Base-by-base conservation (phyloP, 257 asterid genomes). In the Solanum chilense region DNA sequence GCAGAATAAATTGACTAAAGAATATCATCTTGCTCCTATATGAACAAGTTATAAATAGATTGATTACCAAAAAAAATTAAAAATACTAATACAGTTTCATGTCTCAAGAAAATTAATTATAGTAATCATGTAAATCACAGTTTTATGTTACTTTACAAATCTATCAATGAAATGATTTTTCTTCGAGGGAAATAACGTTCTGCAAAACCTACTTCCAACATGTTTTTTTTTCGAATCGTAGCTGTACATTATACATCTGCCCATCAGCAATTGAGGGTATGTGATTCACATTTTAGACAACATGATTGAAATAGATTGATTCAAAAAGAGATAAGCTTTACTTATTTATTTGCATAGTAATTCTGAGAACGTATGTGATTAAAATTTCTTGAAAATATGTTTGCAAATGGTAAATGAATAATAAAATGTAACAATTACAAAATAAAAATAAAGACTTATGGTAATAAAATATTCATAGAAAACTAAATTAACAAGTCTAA, bases 1-100 rank as follows among this genome's bases (percentile, higher is more conserved):
- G 90, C 82, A 89, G 29, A 87, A 89, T 31, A 89, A 89, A 81
- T 76, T 84, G 37, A 71, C 86, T 15, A 84, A 80, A 71, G 82
- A 87, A 44, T 90, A 86, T 60, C 87, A 85, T 49, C 75, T 88
- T 81, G 87, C 88, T 80, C 90, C 87, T 81, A 83, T 83, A 85
- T 90, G 85, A 77, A 80, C 82, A 60, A 10, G 12, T 52, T 21
- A 39, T 33, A 75, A 74, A 75, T 56, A 0, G 66, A 56, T 56
- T n/a, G 31, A 45, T 27, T 44, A 75, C 27, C 35, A 18, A 21
- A 41, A 11, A 12, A 41, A 41, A 71, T 31, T 3, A 3, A 16
- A 10, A 39, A 37, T 6, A 37, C 7, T 37, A 7, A 12, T 12
- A 0, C 3, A 7, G 27, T 81, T 49, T 41, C 83, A 47, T 81